Conservation (phyloP, 2,329 filamentous ascomycete species). For the Aaosphaeria arxii region DNA sequence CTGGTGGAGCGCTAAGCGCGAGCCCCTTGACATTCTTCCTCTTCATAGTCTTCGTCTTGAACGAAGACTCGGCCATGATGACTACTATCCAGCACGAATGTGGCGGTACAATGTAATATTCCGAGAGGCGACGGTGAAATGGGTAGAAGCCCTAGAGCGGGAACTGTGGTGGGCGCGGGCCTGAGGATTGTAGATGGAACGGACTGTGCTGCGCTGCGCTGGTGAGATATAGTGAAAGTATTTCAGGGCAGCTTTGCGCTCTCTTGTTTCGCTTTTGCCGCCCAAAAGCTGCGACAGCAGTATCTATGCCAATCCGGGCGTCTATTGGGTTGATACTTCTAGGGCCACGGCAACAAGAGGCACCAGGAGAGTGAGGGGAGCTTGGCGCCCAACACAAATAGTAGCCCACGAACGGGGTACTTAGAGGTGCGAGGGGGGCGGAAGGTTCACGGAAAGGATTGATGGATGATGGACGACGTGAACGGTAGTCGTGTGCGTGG, state of each 20-base stretch:
- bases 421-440: slow-evolving; percentile 5
- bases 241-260: slow-evolving; percentile 16
- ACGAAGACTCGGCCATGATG: slow-evolving; percentile 55
- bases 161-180: not conserved
- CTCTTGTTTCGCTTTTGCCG: slow-evolving; percentile 35
- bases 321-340: slow-evolving; percentile 37
- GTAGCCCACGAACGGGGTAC: slow-evolving; percentile 19
- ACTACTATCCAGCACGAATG: not conserved
- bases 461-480: slow-evolving; percentile 1
- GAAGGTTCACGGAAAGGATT: slow-evolving; percentile 7
- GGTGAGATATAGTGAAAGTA: not conserved
- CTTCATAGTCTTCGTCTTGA: slow-evolving; percentile 81
- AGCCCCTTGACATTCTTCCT: slow-evolving; percentile 98
- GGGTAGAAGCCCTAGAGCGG: not conserved
- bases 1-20: slow-evolving; percentile 74
- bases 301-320: slow-evolving; percentile 37
- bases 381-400: slow-evolving; percentile 7
- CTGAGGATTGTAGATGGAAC: not conserved
- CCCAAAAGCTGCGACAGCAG: slow-evolving; percentile 30
- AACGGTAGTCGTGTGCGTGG: too few relatives aligned
- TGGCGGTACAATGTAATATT: not conserved
- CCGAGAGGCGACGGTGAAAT: slow-evolving; percentile 6
- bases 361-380: slow-evolving; percentile 4
- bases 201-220: not conserved
- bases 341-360: slow-evolving; percentile 11